phyloP scores from a whole-genome alignment of 169 alveolate genomes.

The Cryptosporidium tyzzeri region DNA sequence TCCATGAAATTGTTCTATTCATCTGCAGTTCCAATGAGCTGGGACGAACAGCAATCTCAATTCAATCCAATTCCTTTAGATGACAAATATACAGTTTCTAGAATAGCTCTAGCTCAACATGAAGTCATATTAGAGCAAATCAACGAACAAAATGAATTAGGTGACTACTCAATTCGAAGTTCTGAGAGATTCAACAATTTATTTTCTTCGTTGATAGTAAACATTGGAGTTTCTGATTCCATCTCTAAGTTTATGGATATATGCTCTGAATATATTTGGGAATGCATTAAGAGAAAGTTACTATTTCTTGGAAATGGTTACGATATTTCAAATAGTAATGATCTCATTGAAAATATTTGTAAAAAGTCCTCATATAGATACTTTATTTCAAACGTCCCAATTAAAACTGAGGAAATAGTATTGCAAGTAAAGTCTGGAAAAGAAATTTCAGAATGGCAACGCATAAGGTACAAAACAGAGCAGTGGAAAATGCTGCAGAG shows the following conservation, averaged over 20 bases:
- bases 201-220: not conserved
- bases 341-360: constrained; percentile 22
- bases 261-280: constrained; percentile 57
- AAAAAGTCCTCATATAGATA: constrained; percentile 49
- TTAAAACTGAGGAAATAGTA: constrained; percentile 8
- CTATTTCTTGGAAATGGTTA: constrained; percentile 47
- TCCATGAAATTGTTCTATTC: constrained; percentile 41
- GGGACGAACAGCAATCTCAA: constrained; percentile 70
- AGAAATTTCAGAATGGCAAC: constrained; percentile 55
- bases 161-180: constrained; percentile 27
- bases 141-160: constrained; percentile 28
- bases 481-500: constrained; percentile 46
- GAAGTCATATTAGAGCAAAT: constrained; percentile 37
- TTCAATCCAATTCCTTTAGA: constrained; percentile 16
- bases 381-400: constrained; percentile 26
- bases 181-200: constrained; percentile 36
- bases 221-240: constrained; percentile 40
- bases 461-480: constrained; percentile 33
- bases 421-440: not conserved
- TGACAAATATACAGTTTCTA: constrained; percentile 35
- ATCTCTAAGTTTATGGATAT: constrained; percentile 33
- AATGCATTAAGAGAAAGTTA: constrained; percentile 29
- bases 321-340: constrained; percentile 54
- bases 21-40: constrained; percentile 64
- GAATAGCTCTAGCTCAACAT: constrained; percentile 68